A percentile compares a stretch with the other conserved stretches of the same genome.
phyloP scores from a whole-genome alignment of 495 filamentous ascomycete genomes.

The Collariella sp. region DNA sequence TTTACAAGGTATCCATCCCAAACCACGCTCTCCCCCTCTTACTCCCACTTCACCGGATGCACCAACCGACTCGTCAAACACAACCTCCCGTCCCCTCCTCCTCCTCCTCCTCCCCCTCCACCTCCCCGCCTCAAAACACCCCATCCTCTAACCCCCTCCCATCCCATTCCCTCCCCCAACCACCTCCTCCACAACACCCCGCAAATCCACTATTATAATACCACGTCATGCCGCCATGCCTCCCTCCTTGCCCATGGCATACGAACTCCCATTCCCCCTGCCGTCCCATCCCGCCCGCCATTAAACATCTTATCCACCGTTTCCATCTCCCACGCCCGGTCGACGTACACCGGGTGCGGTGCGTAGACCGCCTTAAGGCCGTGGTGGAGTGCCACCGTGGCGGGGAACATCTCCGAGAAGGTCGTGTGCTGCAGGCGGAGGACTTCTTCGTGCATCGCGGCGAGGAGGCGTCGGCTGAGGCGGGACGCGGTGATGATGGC shows the following conservation, averaged over 20 bases:
- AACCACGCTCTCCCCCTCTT: constrained; percentile 36
- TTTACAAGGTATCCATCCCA: not conserved
- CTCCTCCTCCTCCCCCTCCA: constrained; percentile 62
- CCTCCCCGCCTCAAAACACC: constrained; percentile 37
- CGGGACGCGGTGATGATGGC: constrained; percentile 79
- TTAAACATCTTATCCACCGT: constrained; percentile 81
- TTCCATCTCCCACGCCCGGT: constrained; percentile 65
- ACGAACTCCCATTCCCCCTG: constrained; percentile 58
- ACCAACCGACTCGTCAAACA: constrained; percentile 83
- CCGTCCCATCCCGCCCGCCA: constrained; percentile 67
- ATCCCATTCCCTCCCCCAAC: constrained; percentile 66
- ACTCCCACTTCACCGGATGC: constrained; percentile 77
- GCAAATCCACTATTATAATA: constrained; percentile 89
- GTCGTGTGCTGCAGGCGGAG: constrained; percentile 68
- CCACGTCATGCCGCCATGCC: constrained; percentile 83
- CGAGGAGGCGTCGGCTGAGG: constrained; percentile 69
- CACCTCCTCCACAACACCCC: constrained; percentile 76
- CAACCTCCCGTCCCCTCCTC: constrained; percentile 55
- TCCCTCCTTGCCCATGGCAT: constrained; percentile 76
- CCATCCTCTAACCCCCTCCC: constrained; percentile 62
- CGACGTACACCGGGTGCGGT: constrained; percentile 83
- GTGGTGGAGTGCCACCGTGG: constrained; percentile 76
- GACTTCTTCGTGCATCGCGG: constrained; percentile 84
- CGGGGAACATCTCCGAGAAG: constrained; percentile 94
- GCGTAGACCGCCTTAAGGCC: constrained; percentile 92